Evolutionary conservation across 2,329 filamentous ascomycete species (phyloP).

Genomic region (Stromatinia cepivora): DNA sequence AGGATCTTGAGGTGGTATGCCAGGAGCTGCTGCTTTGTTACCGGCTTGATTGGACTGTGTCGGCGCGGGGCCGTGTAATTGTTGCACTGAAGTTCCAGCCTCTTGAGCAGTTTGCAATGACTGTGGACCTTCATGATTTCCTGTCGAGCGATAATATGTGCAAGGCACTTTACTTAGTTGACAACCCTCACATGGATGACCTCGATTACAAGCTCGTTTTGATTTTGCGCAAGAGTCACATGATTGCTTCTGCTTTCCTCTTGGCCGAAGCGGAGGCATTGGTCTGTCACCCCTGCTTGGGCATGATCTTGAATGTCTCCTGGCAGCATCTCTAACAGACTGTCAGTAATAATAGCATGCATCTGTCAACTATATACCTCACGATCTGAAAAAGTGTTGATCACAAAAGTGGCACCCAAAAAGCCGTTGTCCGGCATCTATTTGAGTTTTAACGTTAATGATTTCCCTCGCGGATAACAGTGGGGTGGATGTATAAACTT

Average conservation of each 20-base stretch:
- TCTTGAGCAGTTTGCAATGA: neutral
- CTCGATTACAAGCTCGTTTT: slow-evolving; percentile 19
- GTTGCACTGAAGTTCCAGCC: no score
- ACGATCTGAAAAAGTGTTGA: slow-evolving; percentile 19
- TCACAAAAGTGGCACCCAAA: slow-evolving; percentile 15
- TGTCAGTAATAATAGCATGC: neutral
- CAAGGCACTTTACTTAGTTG: neutral
- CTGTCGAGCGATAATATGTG: slow-evolving; percentile 16
- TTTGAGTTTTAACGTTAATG: neutral
- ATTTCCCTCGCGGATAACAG: neutral
- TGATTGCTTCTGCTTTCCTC: slow-evolving; percentile 22
- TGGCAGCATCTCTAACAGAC: slow-evolving; percentile 17
- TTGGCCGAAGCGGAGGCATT: slow-evolving; percentile 14
- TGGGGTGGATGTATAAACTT: neutral
- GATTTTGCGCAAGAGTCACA: slow-evolving; percentile 22
- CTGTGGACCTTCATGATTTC: neutral
- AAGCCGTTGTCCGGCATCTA: slow-evolving; percentile 12
- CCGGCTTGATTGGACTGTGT: neutral
- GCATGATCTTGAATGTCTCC: slow-evolving; percentile 22
- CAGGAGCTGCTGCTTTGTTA: neutral
- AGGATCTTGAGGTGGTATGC: slow-evolving; percentile 1
- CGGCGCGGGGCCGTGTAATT: neutral
- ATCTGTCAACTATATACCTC: neutral
- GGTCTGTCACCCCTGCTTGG: slow-evolving; percentile 8
- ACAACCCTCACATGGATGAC: slow-evolving; percentile 15